A percentile compares a stretch with the other conserved stretches of the same genome.
These are phyloP conservation scores for Blumeria hordei DNA, from an alignment of 2,329 filamentous ascomycete species.

Conservation along the genomic window DNA sequence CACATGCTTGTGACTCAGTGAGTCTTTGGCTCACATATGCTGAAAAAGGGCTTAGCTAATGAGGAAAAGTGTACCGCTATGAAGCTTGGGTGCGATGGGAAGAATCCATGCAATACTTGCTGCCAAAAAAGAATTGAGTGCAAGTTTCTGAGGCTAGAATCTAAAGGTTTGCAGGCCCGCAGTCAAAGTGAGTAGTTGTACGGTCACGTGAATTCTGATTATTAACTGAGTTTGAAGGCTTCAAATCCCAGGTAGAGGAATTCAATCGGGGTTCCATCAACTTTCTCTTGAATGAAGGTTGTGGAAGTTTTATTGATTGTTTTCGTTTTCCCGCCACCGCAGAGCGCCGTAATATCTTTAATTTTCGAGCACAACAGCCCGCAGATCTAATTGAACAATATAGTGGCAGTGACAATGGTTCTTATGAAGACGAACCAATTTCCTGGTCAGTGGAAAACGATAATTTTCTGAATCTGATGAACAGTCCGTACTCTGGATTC, in stretches of 20 bases:
- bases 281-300: constrained; percentile 21
- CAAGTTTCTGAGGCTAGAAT: constrained; percentile 7
- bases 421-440: constrained; percentile 4
- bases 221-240: neutral
- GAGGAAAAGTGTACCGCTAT: constrained; percentile 19
- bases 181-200: constrained; percentile 4
- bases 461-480: constrained; percentile 7
- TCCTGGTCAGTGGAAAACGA: constrained; percentile 9
- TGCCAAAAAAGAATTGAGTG: constrained; percentile 19
- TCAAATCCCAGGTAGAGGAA: neutral
- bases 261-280: constrained; percentile 22
- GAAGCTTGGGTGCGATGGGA: constrained; percentile 23
- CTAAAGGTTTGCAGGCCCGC: constrained; percentile 2
- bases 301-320: constrained; percentile 21
- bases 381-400: neutral
- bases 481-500: constrained; percentile 5
- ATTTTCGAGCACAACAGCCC: constrained; percentile 15
- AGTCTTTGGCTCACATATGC: constrained; percentile 4
- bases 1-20: constrained; percentile 23
- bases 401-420: neutral
- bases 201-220: neutral
- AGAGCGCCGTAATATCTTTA: constrained; percentile 17
- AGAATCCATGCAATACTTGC: constrained; percentile 20
- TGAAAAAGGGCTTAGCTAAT: neutral
- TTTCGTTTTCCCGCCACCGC: constrained; percentile 19